Evolutionary conservation across 768 basidiomycete species (phyloP), one percentile per base, ranked within the genome.

Genomic region (Dioszegia crocea): DNA sequence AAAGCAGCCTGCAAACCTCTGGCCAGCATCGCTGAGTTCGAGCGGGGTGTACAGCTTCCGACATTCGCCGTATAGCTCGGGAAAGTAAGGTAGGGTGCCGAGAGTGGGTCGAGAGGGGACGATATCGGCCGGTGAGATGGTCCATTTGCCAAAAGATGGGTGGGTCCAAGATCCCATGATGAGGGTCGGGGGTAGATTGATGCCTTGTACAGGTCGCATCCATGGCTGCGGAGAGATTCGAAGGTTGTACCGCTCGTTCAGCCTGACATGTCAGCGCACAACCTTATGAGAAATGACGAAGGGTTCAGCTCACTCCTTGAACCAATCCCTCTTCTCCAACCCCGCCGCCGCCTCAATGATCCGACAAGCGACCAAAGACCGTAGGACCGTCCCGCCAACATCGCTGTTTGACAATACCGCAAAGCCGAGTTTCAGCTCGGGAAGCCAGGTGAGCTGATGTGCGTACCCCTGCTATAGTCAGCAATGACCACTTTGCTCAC

Each of bases 101-200:
- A 56, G 41, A 44, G 54, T 9, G 9, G 54, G 54, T 31, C 41
- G 33, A 11, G 19, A 9, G n/a, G 44, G 27, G 30, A 44, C 14
- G 41, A 56, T 30, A 29, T 56, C 54, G n/a, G 33, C 12, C 23
- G 41, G 9, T 16, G 8, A 21, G 54, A 56, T 45, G 17, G 3
- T 45, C 54, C 54, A 56, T 9, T 41, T 56, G 6, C 54, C 54
- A 27, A 45, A 56, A 21, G 41, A 38, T 16, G 54, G 54, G 17
- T 44, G 16, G n/a, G 33, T 9, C 54, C 54, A 56, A 10, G 4
- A 2, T 21, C 54, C 54, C 3, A 12, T 8, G 44, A 56, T 26
- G 27, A 3, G n/a, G 19, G 41, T 9, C 4, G 5, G 10, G 19
- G 40, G 21, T 21, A 43, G 1, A n/a, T 29, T 19, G 19, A 30